A percentile compares a stretch with the other conserved stretches of the same genome.
phyloP scores from a whole-genome alignment of 1,139 yeast species.

The Sugiyamaella japonica region DNA sequence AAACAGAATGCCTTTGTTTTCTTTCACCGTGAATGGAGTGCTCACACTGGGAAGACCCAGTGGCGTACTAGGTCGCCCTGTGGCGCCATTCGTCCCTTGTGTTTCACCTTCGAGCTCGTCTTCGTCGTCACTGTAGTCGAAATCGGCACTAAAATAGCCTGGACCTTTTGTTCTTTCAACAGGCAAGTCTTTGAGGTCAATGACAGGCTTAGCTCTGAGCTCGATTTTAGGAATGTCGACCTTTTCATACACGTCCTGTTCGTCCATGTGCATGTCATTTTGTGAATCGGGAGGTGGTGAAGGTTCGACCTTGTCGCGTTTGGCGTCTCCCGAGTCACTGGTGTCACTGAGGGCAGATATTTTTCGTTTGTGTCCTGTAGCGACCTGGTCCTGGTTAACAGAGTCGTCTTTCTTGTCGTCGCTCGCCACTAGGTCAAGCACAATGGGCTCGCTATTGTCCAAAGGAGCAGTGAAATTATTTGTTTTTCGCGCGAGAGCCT shows the following conservation, averaged over 20 bases:
- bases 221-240: slow-evolving; percentile 25
- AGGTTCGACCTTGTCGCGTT: slow-evolving; percentile 6
- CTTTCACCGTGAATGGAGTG: slow-evolving; percentile 4
- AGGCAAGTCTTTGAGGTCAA: slow-evolving; percentile 33
- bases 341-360: slow-evolving; percentile 1
- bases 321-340: not conserved
- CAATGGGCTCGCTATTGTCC: slow-evolving; percentile 11
- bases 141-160: slow-evolving; percentile 36
- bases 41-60: not conserved
- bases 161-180: slow-evolving; percentile 32
- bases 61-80: not conserved
- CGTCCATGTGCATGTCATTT: not conserved
- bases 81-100: not conserved
- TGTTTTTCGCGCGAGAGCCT: slow-evolving; percentile 15
- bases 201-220: slow-evolving; percentile 29
- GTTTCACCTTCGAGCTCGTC: slow-evolving; percentile 14
- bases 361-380: slow-evolving; percentile 2
- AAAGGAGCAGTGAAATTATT: slow-evolving; percentile 17
- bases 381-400: too few relatives aligned
- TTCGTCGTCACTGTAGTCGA: slow-evolving; percentile 34
- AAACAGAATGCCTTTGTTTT: slow-evolving; percentile 3
- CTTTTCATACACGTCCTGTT: not conserved
- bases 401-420: not conserved
- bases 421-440: slow-evolving; percentile 4
- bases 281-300: not conserved